phyloP scores from a whole-genome alignment of 352 stramenopile species.

The Pythium dissimile region DNA sequence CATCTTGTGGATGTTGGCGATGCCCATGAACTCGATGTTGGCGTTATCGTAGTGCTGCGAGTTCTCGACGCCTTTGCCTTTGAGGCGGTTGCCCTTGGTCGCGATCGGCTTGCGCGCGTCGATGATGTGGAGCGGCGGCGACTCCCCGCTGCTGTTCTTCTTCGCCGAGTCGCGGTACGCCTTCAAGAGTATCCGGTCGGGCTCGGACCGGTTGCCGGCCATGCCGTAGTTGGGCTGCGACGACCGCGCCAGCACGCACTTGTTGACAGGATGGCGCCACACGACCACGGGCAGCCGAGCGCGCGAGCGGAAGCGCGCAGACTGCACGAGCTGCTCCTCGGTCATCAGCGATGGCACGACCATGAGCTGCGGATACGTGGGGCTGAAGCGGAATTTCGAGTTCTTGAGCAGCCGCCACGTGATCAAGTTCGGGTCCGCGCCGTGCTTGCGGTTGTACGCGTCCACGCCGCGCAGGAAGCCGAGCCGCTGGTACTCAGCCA shows the following conservation, averaged over 20 bases:
- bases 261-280: slow-evolving; percentile 90
- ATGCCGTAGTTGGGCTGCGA: slow-evolving; percentile 97
- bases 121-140: slow-evolving; percentile 80
- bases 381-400: slow-evolving; percentile 89
- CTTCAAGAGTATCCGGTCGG: slow-evolving; percentile 90
- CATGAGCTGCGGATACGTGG: slow-evolving; percentile 94
- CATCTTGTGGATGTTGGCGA: slow-evolving; percentile 99
- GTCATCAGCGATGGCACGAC: slow-evolving; percentile 92
- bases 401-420: slow-evolving; percentile 88
- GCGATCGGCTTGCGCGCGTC: slow-evolving; percentile 79
- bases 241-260: slow-evolving; percentile 92
- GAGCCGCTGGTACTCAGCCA: slow-evolving; percentile 79
- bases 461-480: slow-evolving; percentile 55
- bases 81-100: slow-evolving; percentile 78
- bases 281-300: slow-evolving; percentile 91
- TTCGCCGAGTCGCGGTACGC: slow-evolving; percentile 84
- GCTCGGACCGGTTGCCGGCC: slow-evolving; percentile 89
- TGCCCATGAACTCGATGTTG: slow-evolving; percentile 96
- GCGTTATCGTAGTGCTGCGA: slow-evolving; percentile 95
- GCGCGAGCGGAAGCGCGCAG: slow-evolving; percentile 89
- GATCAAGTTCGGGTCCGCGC: slow-evolving; percentile 29
- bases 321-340: slow-evolving; percentile 89
- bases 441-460: slow-evolving; percentile 27
- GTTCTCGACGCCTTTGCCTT: slow-evolving; percentile 94
- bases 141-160: slow-evolving; percentile 65